Evolutionary conservation across 2,329 filamentous ascomycete species (phyloP), one percentile per base, ranked within the genome.

Genomic region (Scytalidium sp.): DNA sequence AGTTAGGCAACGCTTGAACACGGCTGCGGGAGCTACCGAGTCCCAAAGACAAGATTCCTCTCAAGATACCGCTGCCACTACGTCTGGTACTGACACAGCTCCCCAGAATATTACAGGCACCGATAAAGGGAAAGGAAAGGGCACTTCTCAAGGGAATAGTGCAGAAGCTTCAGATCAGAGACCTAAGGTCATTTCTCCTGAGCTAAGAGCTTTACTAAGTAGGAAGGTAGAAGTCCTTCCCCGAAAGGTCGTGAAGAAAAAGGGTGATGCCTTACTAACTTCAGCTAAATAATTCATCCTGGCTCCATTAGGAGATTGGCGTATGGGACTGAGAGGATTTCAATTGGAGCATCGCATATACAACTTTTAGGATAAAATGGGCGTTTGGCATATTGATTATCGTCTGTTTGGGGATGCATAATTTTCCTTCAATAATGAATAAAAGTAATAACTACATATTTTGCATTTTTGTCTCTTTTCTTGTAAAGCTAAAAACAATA

Each of bases 191-290:
- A 83, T 89, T 43, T 84, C 79, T 54, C 75, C 81, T 0, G 83
- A 88, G 57, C 64, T 89, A 50, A 75, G 85, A 43, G 67, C 71
- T 6, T 57, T 89, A 41, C 63, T 88, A n/a, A 81, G 78, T 55
- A 72, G 79, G 52, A 80, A 87, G 52, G 70, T 87, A 13, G 59
- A 65, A 43, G 48, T 66, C 1, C 40, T 67, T 3, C 59, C 63
- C 2, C 50, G 64, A 20, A 65, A 64, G 39, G 54, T 65, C 11
- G 62, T 67, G 11, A 61, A 52, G 51, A 64, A 62, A 52, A 60
- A 61, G 19, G 64, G 64, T 9, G 64, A 65, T 29, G 63, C n/a
- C n/a, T n/a, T n/a, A n/a, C n/a, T n/a, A n/a, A n/a, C n/a, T n/a
- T n/a, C n/a, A n/a, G n/a, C n/a, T n/a, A n/a, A n/a, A n/a, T n/a